phyloP scores from a whole-genome alignment of 257 asterid genomes.

The Nicotiana tabacum region DNA sequence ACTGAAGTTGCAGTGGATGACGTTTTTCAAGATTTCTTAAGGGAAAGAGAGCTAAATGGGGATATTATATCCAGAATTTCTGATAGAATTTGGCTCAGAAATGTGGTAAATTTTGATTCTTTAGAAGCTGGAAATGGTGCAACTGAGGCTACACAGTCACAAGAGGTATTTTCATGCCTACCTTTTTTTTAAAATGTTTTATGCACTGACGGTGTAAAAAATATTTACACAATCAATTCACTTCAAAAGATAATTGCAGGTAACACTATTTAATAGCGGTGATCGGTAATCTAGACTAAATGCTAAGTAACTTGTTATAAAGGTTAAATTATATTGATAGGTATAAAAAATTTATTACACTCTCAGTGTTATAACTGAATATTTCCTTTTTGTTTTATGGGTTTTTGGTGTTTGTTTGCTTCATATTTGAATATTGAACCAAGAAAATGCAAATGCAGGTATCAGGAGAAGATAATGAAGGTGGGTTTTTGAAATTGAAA shows the following conservation, averaged over 20 bases:
- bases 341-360: no score
- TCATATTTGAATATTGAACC: neutral
- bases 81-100: conserved; percentile 56
- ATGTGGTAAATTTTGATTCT: conserved; percentile 15
- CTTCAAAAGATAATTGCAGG: no score
- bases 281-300: no score
- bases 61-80: conserved; percentile 67
- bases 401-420: neutral
- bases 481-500: conserved; percentile 76
- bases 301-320: no score
- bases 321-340: no score
- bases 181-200: neutral
- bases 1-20: conserved; percentile 47
- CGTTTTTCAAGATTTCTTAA: conserved; percentile 52
- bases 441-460: conserved; percentile 13
- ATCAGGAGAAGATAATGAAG: conserved; percentile 45
- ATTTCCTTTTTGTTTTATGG: neutral
- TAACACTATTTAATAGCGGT: no score
- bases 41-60: conserved; percentile 67
- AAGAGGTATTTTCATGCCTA: neutral
- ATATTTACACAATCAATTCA: no score
- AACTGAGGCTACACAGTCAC: neutral
- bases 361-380: no score
- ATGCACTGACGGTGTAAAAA: no score
- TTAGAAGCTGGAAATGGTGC: conserved; percentile 17